These are phyloP conservation scores for Brasilioporus rufonigricans DNA, from an alignment of 768 basidiomycete genomes.

Conservation along the genomic window DNA sequence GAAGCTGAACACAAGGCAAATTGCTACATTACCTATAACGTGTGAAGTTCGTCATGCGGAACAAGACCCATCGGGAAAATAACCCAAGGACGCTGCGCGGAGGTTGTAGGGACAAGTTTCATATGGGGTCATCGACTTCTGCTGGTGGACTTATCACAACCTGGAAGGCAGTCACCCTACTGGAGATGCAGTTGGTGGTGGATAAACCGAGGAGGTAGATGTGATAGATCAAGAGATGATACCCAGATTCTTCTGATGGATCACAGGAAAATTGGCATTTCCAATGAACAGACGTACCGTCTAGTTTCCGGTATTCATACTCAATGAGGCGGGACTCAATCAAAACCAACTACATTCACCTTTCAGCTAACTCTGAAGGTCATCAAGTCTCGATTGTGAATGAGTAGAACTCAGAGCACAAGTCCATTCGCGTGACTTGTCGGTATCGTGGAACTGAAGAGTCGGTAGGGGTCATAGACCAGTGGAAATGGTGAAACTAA, in stretches of 20 bases:
- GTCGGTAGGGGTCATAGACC: neutral
- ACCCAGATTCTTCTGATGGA: constrained; percentile 7
- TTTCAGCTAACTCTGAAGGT: neutral
- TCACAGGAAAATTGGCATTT: constrained; percentile 4
- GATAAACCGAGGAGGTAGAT: constrained; percentile 26
- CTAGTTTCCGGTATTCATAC: constrained; percentile 4
- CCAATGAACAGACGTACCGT: constrained; percentile 6
- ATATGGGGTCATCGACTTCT: constrained; percentile 1
- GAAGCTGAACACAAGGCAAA: constrained; percentile 18
- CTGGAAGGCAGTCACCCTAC: constrained; percentile 15
- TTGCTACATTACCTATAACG: constrained; percentile 1
- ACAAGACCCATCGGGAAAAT: neutral
- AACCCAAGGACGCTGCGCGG: constrained; percentile 13
- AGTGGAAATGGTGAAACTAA: constrained; percentile 1
- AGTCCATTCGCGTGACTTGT: neutral
- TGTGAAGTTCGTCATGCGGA: constrained; percentile 11
- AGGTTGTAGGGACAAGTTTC: constrained; percentile 17
- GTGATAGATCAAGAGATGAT: constrained; percentile 7
- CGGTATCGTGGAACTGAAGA: neutral
- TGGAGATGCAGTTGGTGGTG: constrained; percentile 10
- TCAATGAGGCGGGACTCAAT: neutral
- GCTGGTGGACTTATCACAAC: constrained; percentile 5
- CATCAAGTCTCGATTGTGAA: neutral
- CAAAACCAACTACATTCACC: neutral
- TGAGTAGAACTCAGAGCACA: neutral